Conservation (phyloP, 2,329 filamentous ascomycete genomes). For the Incumbomyces delicatus region DNA sequence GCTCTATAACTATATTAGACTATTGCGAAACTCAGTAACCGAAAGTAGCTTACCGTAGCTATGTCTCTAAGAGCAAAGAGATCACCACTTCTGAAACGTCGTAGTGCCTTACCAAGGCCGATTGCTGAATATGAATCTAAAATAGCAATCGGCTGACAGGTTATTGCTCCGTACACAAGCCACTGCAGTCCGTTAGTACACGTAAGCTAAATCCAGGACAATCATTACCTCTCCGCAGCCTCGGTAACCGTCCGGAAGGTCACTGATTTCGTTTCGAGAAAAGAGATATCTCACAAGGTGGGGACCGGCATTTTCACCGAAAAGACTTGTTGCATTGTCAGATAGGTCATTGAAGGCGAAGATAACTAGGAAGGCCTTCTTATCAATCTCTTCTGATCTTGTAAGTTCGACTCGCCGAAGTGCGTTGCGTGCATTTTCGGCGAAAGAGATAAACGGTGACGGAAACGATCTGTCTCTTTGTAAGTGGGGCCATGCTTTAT, state of each 20-base stretch:
- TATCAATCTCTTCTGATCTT: neutral
- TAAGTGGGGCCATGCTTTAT: neutral
- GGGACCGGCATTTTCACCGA: neutral
- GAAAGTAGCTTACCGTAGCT: neutral
- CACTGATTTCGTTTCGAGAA: neutral
- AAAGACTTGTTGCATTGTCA: neutral
- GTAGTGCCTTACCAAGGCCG: neutral
- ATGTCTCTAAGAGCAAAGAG: neutral
- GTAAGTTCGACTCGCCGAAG: neutral
- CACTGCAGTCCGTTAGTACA: neutral
- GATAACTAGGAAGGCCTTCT: neutral
- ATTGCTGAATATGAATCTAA: constrained; percentile 1
- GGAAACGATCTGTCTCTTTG: neutral
- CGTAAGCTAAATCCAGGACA: neutral
- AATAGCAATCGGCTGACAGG: neutral
- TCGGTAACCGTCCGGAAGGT: neutral
- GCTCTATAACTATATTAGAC: neutral
- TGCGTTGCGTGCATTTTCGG: neutral
- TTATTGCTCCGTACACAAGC: constrained; percentile 1
- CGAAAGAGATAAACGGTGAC: neutral
- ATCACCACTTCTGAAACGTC: neutral
- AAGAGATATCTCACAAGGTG: constrained; percentile 1
- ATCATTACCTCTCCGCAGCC: neutral
- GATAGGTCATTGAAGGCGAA: constrained; percentile 1
- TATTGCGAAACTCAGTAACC: neutral